Conservation (phyloP, 2,329 filamentous ascomycete genomes). For the Microsporum audouinii region DNA sequence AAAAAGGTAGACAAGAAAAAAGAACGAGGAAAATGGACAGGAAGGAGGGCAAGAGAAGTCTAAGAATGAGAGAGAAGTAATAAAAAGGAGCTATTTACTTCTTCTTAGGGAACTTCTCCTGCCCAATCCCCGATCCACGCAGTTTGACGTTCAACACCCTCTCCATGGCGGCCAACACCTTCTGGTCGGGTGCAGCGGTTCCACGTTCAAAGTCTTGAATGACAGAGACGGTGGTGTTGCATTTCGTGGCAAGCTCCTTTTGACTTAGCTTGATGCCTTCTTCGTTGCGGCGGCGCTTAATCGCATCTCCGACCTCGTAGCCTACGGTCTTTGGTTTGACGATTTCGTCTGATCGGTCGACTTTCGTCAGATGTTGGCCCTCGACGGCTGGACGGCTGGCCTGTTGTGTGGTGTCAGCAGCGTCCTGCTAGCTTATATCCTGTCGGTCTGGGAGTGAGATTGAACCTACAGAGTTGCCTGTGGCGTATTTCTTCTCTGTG, state of each 20-base stretch:
- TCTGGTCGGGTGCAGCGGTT: slow-evolving; percentile 67
- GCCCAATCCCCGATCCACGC: slow-evolving; percentile 72
- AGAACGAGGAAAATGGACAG: neutral
- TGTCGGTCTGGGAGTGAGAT: neutral
- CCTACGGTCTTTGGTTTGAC: slow-evolving; percentile 92
- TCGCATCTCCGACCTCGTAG: slow-evolving; percentile 66
- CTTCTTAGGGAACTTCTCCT: slow-evolving; percentile 71
- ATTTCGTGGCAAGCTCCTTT: slow-evolving; percentile 73
- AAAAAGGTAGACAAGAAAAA: neutral
- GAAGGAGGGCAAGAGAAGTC: neutral
- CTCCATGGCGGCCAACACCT: slow-evolving; percentile 68
- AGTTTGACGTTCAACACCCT: slow-evolving; percentile 78
- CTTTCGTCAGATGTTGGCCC: slow-evolving; percentile 93
- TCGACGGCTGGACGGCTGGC: slow-evolving; percentile 44
- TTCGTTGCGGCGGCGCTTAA: slow-evolving; percentile 65
- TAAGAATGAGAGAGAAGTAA: neutral
- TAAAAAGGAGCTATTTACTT: slow-evolving; percentile 3
- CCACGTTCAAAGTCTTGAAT: slow-evolving; percentile 80
- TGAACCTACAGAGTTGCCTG: slow-evolving; percentile 63
- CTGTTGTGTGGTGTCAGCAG: neutral
- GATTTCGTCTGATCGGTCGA: slow-evolving; percentile 94
- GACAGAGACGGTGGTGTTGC: slow-evolving; percentile 71
- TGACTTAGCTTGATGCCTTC: slow-evolving; percentile 94
- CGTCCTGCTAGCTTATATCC: neutral
- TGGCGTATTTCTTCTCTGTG: slow-evolving; percentile 84